These are phyloP conservation scores for Sambucus nigra DNA, from an alignment of 129 eudicot genomes.

Conservation along the genomic window DNA sequence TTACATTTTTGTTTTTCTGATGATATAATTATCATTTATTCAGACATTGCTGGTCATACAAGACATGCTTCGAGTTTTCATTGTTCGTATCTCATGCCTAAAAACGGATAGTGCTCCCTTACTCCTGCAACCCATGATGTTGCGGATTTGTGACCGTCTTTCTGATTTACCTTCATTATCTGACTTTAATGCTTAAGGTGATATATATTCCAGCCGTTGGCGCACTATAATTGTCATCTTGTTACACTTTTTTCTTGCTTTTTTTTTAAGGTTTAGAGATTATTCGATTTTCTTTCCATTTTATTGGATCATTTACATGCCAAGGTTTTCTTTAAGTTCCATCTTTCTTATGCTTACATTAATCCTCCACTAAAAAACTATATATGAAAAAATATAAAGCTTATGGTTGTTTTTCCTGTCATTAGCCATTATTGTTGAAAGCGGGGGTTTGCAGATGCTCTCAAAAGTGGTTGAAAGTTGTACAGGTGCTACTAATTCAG, in stretches of 20 bases:
- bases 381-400: constrained; percentile 5
- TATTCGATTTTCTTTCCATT: constrained; percentile 63
- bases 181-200: constrained; percentile 76
- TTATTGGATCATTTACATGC: constrained; percentile 82
- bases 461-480: constrained; percentile 50
- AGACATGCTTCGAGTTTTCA: constrained; percentile 80
- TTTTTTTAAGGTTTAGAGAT: constrained; percentile 59
- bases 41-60: constrained; percentile 81
- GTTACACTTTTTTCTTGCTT: constrained; percentile 9
- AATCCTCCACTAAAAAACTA: not conserved
- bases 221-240: not conserved
- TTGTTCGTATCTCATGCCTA: constrained; percentile 62
- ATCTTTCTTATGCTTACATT: not conserved
- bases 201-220: not conserved
- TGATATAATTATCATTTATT: not conserved
- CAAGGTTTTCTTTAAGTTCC: constrained; percentile 43
- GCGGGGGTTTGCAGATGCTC: constrained; percentile 53
- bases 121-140: constrained; percentile 60
- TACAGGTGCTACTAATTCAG: constrained; percentile 18
- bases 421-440: constrained; percentile 65
- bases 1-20: constrained; percentile 13
- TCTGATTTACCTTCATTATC: constrained; percentile 39
- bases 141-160: constrained; percentile 45
- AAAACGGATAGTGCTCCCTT: constrained; percentile 47
- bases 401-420: constrained; percentile 5